phyloP scores from a whole-genome alignment of 495 filamentous ascomycete genomes.

The Aspergillus taichungensis region DNA sequence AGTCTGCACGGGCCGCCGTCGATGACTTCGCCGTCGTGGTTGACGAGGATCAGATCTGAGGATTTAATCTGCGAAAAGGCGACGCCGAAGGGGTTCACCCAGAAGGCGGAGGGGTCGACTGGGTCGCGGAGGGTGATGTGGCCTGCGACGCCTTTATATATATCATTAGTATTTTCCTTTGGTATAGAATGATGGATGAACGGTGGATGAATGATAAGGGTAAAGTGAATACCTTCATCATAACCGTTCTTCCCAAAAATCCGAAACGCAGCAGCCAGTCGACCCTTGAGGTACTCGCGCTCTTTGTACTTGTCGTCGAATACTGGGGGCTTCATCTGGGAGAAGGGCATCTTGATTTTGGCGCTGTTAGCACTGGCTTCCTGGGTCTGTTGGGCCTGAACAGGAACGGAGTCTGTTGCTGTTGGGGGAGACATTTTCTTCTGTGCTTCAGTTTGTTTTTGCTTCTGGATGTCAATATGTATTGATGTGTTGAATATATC shows the following conservation, averaged over 20 bases:
- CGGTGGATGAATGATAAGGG: no score
- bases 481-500: background rate
- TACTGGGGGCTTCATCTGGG: conserved; percentile 38
- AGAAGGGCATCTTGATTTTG: conserved; percentile 35
- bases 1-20: conserved; percentile 53
- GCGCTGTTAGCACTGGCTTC: conserved; percentile 19
- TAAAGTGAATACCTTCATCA: conserved; percentile 49
- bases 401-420: conserved; percentile 16
- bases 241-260: conserved; percentile 63
- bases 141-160: conserved; percentile 40
- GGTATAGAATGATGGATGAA: no score
- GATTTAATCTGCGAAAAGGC: conserved; percentile 61
- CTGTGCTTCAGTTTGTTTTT: no score
- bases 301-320: conserved; percentile 55
- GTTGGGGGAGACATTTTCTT: conserved; percentile 22
- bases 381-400: conserved; percentile 18
- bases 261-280: conserved; percentile 57
- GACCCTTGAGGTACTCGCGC: conserved; percentile 56
- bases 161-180: background rate
- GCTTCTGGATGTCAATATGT: background rate
- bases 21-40: conserved; percentile 55
- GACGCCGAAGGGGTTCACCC: conserved; percentile 75
- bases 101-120: conserved; percentile 59
- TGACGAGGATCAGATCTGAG: conserved; percentile 64
- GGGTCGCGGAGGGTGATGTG: conserved; percentile 60